phyloP scores from a whole-genome alignment of 768 basidiomycete species.

The Candolleomyces efflorescens region DNA sequence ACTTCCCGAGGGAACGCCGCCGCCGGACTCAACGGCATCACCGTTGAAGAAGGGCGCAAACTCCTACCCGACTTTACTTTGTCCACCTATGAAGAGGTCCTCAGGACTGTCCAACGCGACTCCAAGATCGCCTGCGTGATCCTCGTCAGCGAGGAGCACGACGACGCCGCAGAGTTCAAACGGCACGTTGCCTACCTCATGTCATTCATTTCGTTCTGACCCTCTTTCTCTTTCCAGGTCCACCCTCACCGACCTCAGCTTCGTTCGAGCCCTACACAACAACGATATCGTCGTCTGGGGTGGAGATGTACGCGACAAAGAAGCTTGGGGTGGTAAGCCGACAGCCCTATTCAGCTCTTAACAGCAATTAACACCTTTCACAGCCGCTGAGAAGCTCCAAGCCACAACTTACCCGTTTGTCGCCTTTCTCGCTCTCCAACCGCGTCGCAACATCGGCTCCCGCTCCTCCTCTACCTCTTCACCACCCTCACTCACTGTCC shows the following conservation, averaged over 20 bases:
- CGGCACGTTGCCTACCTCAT: conserved; percentile 37
- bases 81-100: conserved; percentile 77
- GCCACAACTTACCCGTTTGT: conserved; percentile 92
- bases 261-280: conserved; percentile 65
- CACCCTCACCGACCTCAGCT: conserved; percentile 69
- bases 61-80: conserved; percentile 77
- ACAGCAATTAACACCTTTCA: conserved; percentile 8
- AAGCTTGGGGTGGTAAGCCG: conserved; percentile 64
- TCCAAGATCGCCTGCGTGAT: conserved; percentile 74
- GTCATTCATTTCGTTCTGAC: not conserved
- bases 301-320: conserved; percentile 79
- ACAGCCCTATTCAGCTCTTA: not conserved
- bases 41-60: conserved; percentile 34
- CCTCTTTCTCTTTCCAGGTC: conserved; percentile 35
- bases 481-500: conserved; percentile 62
- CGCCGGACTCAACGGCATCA: conserved; percentile 11
- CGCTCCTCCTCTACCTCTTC: conserved; percentile 30
- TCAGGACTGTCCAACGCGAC: conserved; percentile 68
- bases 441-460: conserved; percentile 44
- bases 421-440: conserved; percentile 86
- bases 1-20: conserved; percentile 28
- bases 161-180: conserved; percentile 85
- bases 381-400: conserved; percentile 66
- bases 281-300: conserved; percentile 88
- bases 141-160: conserved; percentile 86